These are phyloP conservation scores for Cystofilobasidium ferigula DNA, from an alignment of 768 basidiomycete genomes.

Conservation along the genomic window DNA sequence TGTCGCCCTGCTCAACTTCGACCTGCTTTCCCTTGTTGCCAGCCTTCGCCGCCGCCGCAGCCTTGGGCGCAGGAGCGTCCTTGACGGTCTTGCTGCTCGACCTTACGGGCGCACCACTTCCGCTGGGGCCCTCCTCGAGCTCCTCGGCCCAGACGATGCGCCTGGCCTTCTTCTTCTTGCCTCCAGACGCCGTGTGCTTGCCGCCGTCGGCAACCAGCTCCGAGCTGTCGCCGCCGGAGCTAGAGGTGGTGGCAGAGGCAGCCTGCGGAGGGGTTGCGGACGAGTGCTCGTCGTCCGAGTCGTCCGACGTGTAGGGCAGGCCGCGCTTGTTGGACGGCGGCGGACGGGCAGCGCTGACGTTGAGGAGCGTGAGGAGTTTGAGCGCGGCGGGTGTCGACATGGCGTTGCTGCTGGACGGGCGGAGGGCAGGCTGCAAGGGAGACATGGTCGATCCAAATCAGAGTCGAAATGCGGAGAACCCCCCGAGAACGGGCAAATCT, in stretches of 20 bases:
- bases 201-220: slow-evolving; percentile 42
- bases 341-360: slow-evolving; percentile 59
- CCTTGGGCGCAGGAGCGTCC: not conserved
- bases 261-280: too few species aligned
- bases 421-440: not conserved
- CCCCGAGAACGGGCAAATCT: too few species aligned
- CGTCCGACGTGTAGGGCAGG: slow-evolving; percentile 18
- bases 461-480: too few species aligned
- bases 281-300: slow-evolving; percentile 31
- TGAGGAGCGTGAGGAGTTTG: slow-evolving; percentile 72
- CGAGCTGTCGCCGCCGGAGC: not conserved
- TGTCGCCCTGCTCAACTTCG: slow-evolving; percentile 25
- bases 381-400: slow-evolving; percentile 36
- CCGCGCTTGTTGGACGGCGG: slow-evolving; percentile 39
- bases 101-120: slow-evolving; percentile 28
- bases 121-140: slow-evolving; percentile 35
- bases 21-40: slow-evolving; percentile 20
- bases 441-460: too few species aligned
- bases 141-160: slow-evolving; percentile 35
- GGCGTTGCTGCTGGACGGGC: not conserved
- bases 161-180: slow-evolving; percentile 46
- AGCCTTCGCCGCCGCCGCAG: slow-evolving; percentile 27
- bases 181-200: not conserved
- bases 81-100: slow-evolving; percentile 2
- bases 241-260: too few species aligned